Conservation (phyloP, 345 rosid species). For the Punica granatum region DNA sequence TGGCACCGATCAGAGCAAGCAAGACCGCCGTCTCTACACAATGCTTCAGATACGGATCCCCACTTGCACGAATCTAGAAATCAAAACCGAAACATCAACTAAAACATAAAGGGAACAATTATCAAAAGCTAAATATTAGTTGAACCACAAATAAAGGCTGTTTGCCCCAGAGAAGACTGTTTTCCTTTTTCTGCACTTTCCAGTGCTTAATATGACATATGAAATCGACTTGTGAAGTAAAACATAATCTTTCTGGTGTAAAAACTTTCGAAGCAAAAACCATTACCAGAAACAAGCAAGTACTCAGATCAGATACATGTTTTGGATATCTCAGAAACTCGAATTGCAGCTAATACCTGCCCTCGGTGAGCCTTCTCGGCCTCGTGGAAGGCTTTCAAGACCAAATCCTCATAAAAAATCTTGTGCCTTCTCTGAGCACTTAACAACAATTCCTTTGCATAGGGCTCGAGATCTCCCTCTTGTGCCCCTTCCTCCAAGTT, state of each 20-base stretch:
- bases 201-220: too few relatives aligned
- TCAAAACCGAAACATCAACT: slow-evolving; percentile 1
- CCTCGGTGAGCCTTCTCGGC: slow-evolving; percentile 95
- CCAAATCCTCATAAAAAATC: slow-evolving; percentile 53
- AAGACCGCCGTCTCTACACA: slow-evolving; percentile 90
- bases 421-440: slow-evolving; percentile 65
- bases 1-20: slow-evolving; percentile 73
- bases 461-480: slow-evolving; percentile 28
- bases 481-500: slow-evolving; percentile 53
- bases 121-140: slow-evolving; percentile 4
- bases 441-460: slow-evolving; percentile 54
- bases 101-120: neutral
- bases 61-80: slow-evolving; percentile 79
- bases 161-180: neutral
- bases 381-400: slow-evolving; percentile 74
- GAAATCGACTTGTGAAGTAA: too few relatives aligned
- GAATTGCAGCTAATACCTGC: slow-evolving; percentile 40
- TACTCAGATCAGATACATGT: neutral
- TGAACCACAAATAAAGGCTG: neutral
- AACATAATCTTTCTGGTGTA: too few relatives aligned
- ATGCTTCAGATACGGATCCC: slow-evolving; percentile 95
- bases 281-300: neutral
- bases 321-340: neutral
- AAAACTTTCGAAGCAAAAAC: too few relatives aligned
- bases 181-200: too few relatives aligned